Conservation (phyloP, 768 basidiomycete species). For the Hemileccinum rubropunctum region DNA sequence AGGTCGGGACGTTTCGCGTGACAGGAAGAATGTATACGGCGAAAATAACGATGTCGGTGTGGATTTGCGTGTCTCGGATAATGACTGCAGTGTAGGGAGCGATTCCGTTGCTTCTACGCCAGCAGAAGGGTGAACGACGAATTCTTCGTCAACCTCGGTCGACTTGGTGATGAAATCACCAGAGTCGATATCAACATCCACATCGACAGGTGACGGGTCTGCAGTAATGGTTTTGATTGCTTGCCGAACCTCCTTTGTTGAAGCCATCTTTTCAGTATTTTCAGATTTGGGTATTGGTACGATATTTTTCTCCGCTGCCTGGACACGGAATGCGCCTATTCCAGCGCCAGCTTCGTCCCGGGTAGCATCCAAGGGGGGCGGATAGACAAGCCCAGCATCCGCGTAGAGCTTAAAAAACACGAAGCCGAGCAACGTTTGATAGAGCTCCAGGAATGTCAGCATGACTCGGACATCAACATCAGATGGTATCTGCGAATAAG, state of each 20-base stretch:
- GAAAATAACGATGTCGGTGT: slow-evolving; percentile 67
- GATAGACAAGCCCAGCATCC: slow-evolving; percentile 90
- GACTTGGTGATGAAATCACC: slow-evolving; percentile 29
- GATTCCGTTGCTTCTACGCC: slow-evolving; percentile 42
- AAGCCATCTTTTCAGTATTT: slow-evolving; percentile 36
- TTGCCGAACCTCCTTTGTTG: slow-evolving; percentile 53
- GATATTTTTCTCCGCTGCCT: slow-evolving; percentile 40
- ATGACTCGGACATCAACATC: slow-evolving; percentile 98
- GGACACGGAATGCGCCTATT: slow-evolving; percentile 81
- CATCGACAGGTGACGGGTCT: slow-evolving; percentile 19
- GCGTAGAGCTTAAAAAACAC: slow-evolving; percentile 98
- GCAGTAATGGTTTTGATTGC: slow-evolving; percentile 46
- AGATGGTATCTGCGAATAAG: slow-evolving; percentile 65
- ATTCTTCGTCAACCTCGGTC: slow-evolving; percentile 57
- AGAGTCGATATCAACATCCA: slow-evolving; percentile 40
- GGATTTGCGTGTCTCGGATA: slow-evolving; percentile 59
- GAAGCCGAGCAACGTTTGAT: slow-evolving; percentile 94
- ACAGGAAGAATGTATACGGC: slow-evolving; percentile 89
- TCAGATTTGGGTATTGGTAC: slow-evolving; percentile 17
- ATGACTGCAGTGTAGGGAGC: slow-evolving; percentile 67
- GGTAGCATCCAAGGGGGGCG: slow-evolving; percentile 81
- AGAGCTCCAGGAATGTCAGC: slow-evolving; percentile 96
- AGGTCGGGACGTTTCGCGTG: slow-evolving; percentile 85
- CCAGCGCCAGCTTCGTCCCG: slow-evolving; percentile 87
- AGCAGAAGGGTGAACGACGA: slow-evolving; percentile 59